Conservation (phyloP, 2,329 filamentous ascomycete genomes). For the Colletotrichum caudatum region DNA sequence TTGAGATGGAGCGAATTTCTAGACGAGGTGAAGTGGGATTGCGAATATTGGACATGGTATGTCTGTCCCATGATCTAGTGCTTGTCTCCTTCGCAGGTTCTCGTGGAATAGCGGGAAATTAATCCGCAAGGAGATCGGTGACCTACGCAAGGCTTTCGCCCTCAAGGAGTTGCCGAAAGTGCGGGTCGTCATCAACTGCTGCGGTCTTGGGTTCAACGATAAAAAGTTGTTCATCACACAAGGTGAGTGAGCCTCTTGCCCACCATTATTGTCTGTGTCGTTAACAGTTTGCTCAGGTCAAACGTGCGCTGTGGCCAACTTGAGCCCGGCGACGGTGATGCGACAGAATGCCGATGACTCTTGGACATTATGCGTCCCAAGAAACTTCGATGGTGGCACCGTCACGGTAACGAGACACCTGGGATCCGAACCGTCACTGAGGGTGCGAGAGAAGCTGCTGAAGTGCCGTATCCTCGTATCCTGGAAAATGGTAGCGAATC, state of each 20-base stretch:
- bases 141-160: slow-evolving; percentile 54
- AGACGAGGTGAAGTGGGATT: slow-evolving; percentile 57
- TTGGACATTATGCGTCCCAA: slow-evolving; percentile 73
- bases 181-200: slow-evolving; percentile 58
- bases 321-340: slow-evolving; percentile 61
- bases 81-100: slow-evolving; percentile 58
- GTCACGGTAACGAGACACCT: slow-evolving; percentile 72
- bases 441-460: slow-evolving; percentile 62
- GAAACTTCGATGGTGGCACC: slow-evolving; percentile 72
- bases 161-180: slow-evolving; percentile 47
- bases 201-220: slow-evolving; percentile 59
- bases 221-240: slow-evolving; percentile 57
- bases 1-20: slow-evolving; percentile 55
- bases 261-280: neutral
- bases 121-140: slow-evolving; percentile 51
- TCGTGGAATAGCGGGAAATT: slow-evolving; percentile 53
- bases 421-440: slow-evolving; percentile 62
- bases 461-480: slow-evolving; percentile 49
- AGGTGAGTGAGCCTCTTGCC: slow-evolving; percentile 46
- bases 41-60: slow-evolving; percentile 66
- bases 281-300: slow-evolving; percentile 51
- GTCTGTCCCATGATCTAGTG: slow-evolving; percentile 68
- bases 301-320: slow-evolving; percentile 59
- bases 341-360: slow-evolving; percentile 71
- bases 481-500: slow-evolving; percentile 47